Evolutionary conservation across 2,329 filamentous ascomycete genomes (phyloP).

Genomic region (Gremmenia infestans): DNA sequence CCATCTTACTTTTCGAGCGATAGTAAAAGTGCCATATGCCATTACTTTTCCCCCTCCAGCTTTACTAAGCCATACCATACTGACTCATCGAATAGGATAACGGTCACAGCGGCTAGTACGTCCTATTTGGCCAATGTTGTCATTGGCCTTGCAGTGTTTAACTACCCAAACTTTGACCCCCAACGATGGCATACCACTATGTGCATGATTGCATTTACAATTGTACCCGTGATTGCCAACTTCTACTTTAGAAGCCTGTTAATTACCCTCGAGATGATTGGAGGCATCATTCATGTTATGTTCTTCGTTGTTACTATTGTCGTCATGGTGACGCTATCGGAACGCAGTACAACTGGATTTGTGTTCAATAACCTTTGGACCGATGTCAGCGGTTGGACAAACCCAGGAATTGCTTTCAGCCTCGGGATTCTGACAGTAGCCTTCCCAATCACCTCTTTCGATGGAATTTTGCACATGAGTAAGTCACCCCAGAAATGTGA

Average conservation of each 20-base stretch:
- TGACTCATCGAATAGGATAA: slow-evolving; percentile 6
- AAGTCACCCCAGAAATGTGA: slow-evolving; percentile 9
- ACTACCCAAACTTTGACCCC: slow-evolving; percentile 31
- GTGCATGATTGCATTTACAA: slow-evolving; percentile 36
- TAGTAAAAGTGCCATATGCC: not conserved
- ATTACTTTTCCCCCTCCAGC: not conserved
- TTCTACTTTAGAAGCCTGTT: slow-evolving; percentile 34
- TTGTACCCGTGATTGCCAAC: slow-evolving; percentile 38
- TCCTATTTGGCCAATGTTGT: slow-evolving; percentile 9
- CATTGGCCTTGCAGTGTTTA: slow-evolving; percentile 18
- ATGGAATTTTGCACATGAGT: slow-evolving; percentile 32
- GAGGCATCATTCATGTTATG: slow-evolving; percentile 39
- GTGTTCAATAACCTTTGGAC: slow-evolving; percentile 29
- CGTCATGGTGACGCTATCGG: slow-evolving; percentile 29
- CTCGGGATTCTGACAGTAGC: slow-evolving; percentile 31
- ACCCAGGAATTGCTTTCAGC: slow-evolving; percentile 30
- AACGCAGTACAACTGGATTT: slow-evolving; percentile 11
- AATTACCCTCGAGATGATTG: slow-evolving; percentile 37
- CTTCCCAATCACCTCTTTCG: slow-evolving; percentile 25
- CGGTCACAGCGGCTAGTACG: slow-evolving; percentile 8
- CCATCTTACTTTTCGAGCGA: not conserved
- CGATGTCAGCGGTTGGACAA: slow-evolving; percentile 26
- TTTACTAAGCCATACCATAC: not conserved
- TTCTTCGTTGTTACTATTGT: slow-evolving; percentile 40
- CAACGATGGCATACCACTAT: slow-evolving; percentile 38